Evolutionary conservation across 768 basidiomycete species (phyloP).

Genomic region (Mrakia gelida): DNA sequence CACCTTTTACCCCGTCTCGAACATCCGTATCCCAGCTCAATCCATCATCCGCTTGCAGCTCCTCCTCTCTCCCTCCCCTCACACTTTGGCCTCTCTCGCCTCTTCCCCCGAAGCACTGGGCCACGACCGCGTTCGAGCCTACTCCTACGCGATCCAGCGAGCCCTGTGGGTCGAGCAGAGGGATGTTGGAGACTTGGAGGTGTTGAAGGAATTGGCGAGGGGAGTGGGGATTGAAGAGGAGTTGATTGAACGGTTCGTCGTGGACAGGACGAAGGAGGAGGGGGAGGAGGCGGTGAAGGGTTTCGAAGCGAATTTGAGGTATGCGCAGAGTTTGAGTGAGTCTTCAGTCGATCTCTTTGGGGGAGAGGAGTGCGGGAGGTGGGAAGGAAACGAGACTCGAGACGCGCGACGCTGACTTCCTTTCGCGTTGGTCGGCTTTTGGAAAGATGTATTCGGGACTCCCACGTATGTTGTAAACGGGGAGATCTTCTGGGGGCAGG

Average conservation of each 20-base stretch:
- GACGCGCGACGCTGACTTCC: background rate
- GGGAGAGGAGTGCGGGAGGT: background rate
- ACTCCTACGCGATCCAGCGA: constrained; percentile 36
- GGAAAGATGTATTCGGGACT: constrained; percentile 38
- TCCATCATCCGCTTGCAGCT: constrained; percentile 38
- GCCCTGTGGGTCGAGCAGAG: constrained; percentile 39
- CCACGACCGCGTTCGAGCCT: constrained; percentile 32
- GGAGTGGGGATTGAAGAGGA: constrained; percentile 31
- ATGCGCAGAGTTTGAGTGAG: constrained; percentile 36
- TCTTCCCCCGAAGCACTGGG: constrained; percentile 14
- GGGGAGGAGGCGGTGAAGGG: constrained; percentile 34
- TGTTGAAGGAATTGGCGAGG: constrained; percentile 31
- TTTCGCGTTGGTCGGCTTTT: background rate
- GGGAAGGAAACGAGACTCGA: background rate
- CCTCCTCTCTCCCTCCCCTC: constrained; percentile 24
- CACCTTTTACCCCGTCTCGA: constrained; percentile 33
- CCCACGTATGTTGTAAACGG: constrained; percentile 39
- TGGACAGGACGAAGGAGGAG: constrained; percentile 33
- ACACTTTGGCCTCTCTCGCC: too few relatives aligned
- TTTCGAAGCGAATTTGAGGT: constrained; percentile 35
- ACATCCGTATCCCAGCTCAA: constrained; percentile 35
- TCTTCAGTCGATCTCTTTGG: background rate
- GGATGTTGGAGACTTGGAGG: constrained; percentile 34
- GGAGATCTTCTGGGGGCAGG: constrained; percentile 41
- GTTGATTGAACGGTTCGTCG: constrained; percentile 23